These are phyloP conservation scores for Cicer cuneatum DNA, from an alignment of 306 rosid species.

Conservation along the genomic window DNA sequence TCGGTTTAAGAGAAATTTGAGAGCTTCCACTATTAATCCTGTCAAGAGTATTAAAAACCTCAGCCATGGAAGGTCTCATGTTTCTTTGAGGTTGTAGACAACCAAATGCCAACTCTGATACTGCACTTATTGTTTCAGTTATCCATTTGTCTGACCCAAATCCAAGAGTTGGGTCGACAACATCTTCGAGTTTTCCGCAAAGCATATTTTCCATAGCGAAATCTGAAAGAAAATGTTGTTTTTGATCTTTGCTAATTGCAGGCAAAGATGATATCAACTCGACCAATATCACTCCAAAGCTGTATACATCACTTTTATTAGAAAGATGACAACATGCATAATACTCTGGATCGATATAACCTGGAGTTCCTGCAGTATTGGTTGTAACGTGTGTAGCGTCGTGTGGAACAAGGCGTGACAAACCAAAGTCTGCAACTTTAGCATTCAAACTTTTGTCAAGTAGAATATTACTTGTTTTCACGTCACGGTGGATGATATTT, in stretches of 20 bases:
- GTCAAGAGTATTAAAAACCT: conserved; percentile 56
- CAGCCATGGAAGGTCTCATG: conserved; percentile 68
- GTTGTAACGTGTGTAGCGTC: conserved; percentile 74
- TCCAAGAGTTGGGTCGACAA: conserved; percentile 65
- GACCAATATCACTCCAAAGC: conserved; percentile 74
- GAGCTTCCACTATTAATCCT: conserved; percentile 35
- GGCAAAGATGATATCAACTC: conserved; percentile 80
- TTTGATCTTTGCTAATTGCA: conserved; percentile 52
- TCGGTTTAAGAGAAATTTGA: conserved; percentile 9
- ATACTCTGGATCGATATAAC: conserved; percentile 79
- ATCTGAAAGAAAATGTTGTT: conserved; percentile 57
- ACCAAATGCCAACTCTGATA: conserved; percentile 67
- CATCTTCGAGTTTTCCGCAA: conserved; percentile 46
- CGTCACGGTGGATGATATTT: conserved; percentile 67
- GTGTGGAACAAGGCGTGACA: conserved; percentile 65
- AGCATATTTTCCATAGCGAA: conserved; percentile 63
- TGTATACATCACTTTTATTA: conserved; percentile 69
- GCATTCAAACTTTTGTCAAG: conserved; percentile 61
- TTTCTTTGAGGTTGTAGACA: conserved; percentile 66
- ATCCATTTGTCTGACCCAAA: conserved; percentile 54
- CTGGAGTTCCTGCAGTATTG: conserved; percentile 72
- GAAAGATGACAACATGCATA: conserved; percentile 68
- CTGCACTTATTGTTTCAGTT: conserved; percentile 52
- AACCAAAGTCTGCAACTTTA: conserved; percentile 77
- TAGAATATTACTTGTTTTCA: conserved; percentile 68